These are phyloP conservation scores for Ceratocystis variospora DNA, from an alignment of 2,329 filamentous ascomycete species.

Conservation along the genomic window DNA sequence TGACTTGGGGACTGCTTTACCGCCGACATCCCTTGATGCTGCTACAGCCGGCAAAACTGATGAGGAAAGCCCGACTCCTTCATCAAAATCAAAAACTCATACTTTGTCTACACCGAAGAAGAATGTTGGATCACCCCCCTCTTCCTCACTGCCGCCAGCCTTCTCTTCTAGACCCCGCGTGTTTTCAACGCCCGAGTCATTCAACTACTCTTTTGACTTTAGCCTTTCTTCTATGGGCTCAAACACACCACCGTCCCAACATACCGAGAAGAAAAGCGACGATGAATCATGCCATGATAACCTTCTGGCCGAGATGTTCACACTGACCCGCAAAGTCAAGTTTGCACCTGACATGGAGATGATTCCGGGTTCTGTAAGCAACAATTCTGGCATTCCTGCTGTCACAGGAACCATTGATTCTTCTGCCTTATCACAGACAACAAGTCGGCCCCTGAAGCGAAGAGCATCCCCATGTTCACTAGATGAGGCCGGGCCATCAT, in stretches of 20 bases:
- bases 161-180: background rate
- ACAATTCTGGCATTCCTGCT: background rate
- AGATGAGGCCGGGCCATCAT: background rate
- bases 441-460: background rate
- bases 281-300: background rate
- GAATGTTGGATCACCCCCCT: background rate
- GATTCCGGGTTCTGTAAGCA: background rate
- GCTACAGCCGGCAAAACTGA: background rate
- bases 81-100: background rate
- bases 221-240: background rate
- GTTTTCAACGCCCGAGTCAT: background rate
- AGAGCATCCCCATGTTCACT: background rate
- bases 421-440: background rate
- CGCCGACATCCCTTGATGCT: background rate
- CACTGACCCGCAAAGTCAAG: background rate
- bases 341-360: background rate
- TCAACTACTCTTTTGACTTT: background rate
- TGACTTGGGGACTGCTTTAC: background rate
- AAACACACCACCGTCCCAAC: background rate
- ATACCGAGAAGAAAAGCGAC: background rate
- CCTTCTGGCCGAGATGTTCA: background rate
- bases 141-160: background rate
- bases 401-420: background rate
- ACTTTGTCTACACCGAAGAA: background rate
- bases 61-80: background rate